Conservation (phyloP, 73 alveolate species). For the Tetrahymena elliotti region DNA sequence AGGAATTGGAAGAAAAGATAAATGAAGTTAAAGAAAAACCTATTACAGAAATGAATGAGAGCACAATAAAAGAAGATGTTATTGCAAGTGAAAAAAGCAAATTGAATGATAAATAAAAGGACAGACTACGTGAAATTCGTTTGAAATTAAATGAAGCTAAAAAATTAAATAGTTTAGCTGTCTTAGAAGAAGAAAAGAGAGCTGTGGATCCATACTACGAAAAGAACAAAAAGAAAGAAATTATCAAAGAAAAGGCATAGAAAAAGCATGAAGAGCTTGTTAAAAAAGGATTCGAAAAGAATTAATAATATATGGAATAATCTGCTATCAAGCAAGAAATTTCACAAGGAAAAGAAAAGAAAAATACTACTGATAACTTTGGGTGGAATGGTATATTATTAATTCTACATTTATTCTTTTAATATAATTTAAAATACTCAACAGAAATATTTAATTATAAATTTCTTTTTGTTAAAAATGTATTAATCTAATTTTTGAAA, state of each 20-base stretch:
- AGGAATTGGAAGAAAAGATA: background rate
- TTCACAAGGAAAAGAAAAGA: conserved; percentile 6
- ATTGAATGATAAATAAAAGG: conserved; percentile 6
- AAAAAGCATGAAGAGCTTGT: conserved; percentile 4
- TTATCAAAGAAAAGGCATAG: conserved; percentile 14
- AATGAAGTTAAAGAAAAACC: background rate
- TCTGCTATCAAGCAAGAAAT: conserved; percentile 32
- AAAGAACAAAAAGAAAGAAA: conserved; percentile 40
- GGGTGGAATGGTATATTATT: conserved; percentile 30
- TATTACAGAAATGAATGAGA: background rate
- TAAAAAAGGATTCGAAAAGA: conserved; percentile 39
- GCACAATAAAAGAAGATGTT: background rate
- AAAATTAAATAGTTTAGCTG: conserved; percentile 57
- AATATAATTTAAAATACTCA: background rate
- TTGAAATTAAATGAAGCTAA: conserved; percentile 60
- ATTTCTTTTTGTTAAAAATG: no score
- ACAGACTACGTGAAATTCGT: conserved; percentile 36
- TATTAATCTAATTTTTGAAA: background rate
- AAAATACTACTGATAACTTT: conserved; percentile 29
- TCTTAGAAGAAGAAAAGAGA: conserved; percentile 51
- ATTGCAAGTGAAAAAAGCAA: background rate
- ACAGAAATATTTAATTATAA: no score
- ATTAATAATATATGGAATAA: conserved; percentile 35
- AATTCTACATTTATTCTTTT: background rate
- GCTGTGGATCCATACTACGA: conserved; percentile 44